These are phyloP conservation scores for Tetrahymena malaccensis DNA, from an alignment of 73 alveolate species.

Conservation along the genomic window DNA sequence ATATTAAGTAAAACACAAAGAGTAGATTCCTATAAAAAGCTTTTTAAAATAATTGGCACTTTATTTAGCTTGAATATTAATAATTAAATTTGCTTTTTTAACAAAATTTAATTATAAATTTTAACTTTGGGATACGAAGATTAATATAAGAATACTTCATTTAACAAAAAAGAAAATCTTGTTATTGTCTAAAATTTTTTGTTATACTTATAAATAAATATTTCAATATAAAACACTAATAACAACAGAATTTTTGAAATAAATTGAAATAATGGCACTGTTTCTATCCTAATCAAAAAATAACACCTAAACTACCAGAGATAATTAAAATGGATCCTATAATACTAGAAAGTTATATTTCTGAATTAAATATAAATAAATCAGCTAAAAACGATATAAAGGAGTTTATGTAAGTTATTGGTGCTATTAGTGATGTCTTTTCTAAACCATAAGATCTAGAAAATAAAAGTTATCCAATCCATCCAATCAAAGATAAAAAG, in stretches of 20 bases:
- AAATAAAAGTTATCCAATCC: neutral
- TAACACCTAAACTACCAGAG: neutral
- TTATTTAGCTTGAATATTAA: no score
- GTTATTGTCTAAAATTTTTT: no score
- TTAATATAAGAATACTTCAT: neutral
- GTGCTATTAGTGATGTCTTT: neutral
- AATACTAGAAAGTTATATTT: neutral
- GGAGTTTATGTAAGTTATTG: neutral
- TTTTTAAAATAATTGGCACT: no score
- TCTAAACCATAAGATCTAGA: neutral
- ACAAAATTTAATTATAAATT: neutral
- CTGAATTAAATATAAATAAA: neutral
- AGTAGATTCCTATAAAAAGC: neutral
- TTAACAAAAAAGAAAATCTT: neutral
- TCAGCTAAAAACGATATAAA: neutral
- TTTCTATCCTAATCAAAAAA: neutral
- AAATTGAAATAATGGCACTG: no score
- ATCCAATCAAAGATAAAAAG: neutral
- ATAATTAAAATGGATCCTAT: neutral
- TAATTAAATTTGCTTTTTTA: neutral
- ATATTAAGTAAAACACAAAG: no score
- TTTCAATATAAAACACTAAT: no score
- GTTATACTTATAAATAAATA: no score
- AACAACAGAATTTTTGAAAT: no score
- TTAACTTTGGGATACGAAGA: neutral